These are phyloP conservation scores for Linnemannia exigua DNA, from an alignment of 192 early-diverging fungal species.

Conservation along the genomic window DNA sequence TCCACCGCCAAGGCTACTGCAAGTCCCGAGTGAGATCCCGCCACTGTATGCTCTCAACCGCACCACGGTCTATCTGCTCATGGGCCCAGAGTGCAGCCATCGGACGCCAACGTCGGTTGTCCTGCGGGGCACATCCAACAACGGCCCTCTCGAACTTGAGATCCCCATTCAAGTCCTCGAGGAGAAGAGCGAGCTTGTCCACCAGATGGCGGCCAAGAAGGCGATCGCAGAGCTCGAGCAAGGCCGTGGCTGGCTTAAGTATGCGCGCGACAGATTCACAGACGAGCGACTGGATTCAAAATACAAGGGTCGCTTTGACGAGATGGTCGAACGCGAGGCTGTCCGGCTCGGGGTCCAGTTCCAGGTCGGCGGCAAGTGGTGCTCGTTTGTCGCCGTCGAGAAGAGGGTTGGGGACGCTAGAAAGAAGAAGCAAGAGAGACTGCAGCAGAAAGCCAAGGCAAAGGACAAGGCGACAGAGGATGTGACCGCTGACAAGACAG, in stretches of 20 bases:
- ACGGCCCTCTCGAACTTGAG: conserved; percentile 60
- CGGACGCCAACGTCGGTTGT: conserved; percentile 43
- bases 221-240: conserved; percentile 66
- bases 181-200: conserved; percentile 35
- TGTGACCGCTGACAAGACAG: background rate
- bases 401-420: conserved; percentile 4
- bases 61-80: conserved; percentile 58
- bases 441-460: conserved; percentile 11
- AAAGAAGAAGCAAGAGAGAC: conserved; percentile 15
- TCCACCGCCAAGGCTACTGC: conserved; percentile 46
- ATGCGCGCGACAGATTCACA: conserved; percentile 13
- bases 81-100: conserved; percentile 37
- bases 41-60: conserved; percentile 49
- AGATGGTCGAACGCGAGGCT: conserved; percentile 52
- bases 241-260: conserved; percentile 55
- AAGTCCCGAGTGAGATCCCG: conserved; percentile 53
- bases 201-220: conserved; percentile 60
- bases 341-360: conserved; percentile 52
- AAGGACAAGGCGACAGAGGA: conserved; percentile 14
- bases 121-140: conserved; percentile 35
- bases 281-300: conserved; percentile 4
- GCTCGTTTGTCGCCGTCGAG: conserved; percentile 61
- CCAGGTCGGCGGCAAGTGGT: conserved; percentile 47
- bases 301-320: conserved; percentile 13
- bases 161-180: conserved; percentile 48